Evolutionary conservation across 371 early-diverging fungal genomes (phyloP).

Genomic region (Catenaria anguillulae): DNA sequence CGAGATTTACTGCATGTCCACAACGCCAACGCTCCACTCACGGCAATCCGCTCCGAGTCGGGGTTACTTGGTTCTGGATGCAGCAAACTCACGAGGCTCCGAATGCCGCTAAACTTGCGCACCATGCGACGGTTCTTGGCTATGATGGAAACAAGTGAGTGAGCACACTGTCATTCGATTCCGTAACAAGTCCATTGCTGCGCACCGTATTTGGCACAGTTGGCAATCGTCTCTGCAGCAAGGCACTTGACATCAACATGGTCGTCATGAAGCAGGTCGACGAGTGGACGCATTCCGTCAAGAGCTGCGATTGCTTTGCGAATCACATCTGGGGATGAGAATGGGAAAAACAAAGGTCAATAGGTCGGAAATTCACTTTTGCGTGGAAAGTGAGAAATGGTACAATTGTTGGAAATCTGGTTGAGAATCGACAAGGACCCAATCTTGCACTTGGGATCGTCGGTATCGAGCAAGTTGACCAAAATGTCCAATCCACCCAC

Average conservation of each 20-base stretch:
- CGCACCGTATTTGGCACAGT: conserved; percentile 37
- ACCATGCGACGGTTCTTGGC: conserved; percentile 33
- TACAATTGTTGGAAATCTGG: conserved; percentile 35
- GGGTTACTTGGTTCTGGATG: conserved; percentile 13
- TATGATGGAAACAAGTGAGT: no score
- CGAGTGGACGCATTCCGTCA: conserved; percentile 37
- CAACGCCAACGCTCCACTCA: conserved; percentile 36
- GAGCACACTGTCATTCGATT: no score
- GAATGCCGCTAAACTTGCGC: conserved; percentile 33
- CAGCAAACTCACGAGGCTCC: conserved; percentile 31
- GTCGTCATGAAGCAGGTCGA: conserved; percentile 30
- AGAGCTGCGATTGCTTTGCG: conserved; percentile 31
- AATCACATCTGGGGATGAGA: conserved; percentile 24
- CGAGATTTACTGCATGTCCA: conserved; percentile 35
- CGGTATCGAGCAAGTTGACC: conserved; percentile 39
- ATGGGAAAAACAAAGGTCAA: conserved; percentile 8
- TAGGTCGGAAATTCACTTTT: no score
- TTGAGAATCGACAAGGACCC: conserved; percentile 36
- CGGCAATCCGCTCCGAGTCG: conserved; percentile 29
- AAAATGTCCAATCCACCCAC: conserved; percentile 39
- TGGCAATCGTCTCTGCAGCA: conserved; percentile 39
- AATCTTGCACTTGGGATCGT: conserved; percentile 38
- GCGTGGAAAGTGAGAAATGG: no score
- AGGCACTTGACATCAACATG: conserved; percentile 28
- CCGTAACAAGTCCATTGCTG: no score